phyloP scores from a whole-genome alignment of 768 basidiomycete species.

The Tricholoma saponaceum region DNA sequence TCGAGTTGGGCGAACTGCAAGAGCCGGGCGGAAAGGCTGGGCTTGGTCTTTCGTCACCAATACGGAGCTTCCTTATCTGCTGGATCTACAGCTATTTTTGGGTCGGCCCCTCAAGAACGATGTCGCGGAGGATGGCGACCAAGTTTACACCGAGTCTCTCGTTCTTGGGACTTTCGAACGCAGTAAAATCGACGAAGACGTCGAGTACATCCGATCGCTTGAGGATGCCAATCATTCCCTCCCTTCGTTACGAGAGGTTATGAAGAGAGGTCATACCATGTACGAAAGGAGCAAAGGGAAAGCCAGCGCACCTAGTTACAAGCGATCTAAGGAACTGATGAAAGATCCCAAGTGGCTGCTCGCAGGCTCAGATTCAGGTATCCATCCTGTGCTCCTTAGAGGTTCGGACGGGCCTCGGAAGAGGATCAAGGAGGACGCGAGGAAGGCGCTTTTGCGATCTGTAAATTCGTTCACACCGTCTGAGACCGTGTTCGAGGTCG shows the following conservation, averaged over 20 bases:
- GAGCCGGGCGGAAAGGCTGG: slow-evolving; percentile 93
- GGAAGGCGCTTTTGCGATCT: slow-evolving; percentile 63
- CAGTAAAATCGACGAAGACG: slow-evolving; percentile 75
- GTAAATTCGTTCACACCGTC: slow-evolving; percentile 79
- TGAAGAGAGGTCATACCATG: slow-evolving; percentile 86
- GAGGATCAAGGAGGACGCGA: slow-evolving; percentile 46
- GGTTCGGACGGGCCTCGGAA: slow-evolving; percentile 31
- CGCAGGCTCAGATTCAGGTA: slow-evolving; percentile 55
- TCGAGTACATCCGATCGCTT: slow-evolving; percentile 70
- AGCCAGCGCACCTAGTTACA: slow-evolving; percentile 81
- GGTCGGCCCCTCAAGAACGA: slow-evolving; percentile 66
- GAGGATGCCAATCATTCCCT: slow-evolving; percentile 64
- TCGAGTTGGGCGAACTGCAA: slow-evolving; percentile 93
- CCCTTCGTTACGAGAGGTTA: slow-evolving; percentile 68
- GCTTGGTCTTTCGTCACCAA: slow-evolving; percentile 93
- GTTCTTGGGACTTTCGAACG: slow-evolving; percentile 82
- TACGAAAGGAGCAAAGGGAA: slow-evolving; percentile 93
- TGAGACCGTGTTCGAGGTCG: slow-evolving; percentile 92
- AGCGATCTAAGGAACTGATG: slow-evolving; percentile 83
- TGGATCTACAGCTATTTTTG: slow-evolving; percentile 92
- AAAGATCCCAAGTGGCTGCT: slow-evolving; percentile 71
- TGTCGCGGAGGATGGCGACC: slow-evolving; percentile 47
- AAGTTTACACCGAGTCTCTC: slow-evolving; percentile 65
- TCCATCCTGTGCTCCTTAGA: slow-evolving; percentile 68
- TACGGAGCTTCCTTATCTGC: slow-evolving; percentile 81